Base-by-base conservation (phyloP, 129 eudicot genomes). In the Rutidosis leptorrhynchoides region DNA sequence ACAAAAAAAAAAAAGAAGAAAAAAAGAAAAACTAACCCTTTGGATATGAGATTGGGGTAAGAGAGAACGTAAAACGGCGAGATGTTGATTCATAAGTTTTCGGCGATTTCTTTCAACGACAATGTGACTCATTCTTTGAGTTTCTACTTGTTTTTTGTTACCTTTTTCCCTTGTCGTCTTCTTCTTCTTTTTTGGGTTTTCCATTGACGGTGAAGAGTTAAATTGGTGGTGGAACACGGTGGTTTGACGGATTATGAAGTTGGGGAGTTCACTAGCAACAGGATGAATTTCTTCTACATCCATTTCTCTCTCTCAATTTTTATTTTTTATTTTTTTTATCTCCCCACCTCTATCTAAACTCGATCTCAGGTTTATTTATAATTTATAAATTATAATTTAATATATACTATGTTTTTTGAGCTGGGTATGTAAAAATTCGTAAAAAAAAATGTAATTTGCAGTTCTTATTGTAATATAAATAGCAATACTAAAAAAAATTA, bases 91-190 rank as follows among this genome's bases (percentile, higher is more conserved):
- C 90, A 87, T 81, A 67, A 78, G 87, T 40, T 64, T 74, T 70
- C 95, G 80, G 57, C 90, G 83, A 63, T 87, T 87, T 51, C 90
- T 72, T 57, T 87, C 95, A 7, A 83, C 85, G 24, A 85, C 79
- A 69, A 87, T 87, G 78, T 87, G 95, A 51, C 80, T 74, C 87
- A 83, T 83, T 78, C 95, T 79, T 35, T 87, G 95, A 43, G 26
- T 76, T 79, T 83, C 87, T 35, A 73, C 79, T 26, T 76, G 84
- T 64, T 81, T 81, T 69, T 74, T 64, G 79, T 79, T 83, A 0
- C 33, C 25, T 9, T 72, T 56, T 56, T 69, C 62, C 30, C 77
- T 70, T 71, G 53, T 77, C 58, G 63, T 67, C 35, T 80, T 69
- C 66, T 61, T 75, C 62, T 69, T 68, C 72, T 80, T 1, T 11